Conservation (phyloP, 2,329 filamentous ascomycete species). For the Cadophora luteo-olivacea region DNA sequence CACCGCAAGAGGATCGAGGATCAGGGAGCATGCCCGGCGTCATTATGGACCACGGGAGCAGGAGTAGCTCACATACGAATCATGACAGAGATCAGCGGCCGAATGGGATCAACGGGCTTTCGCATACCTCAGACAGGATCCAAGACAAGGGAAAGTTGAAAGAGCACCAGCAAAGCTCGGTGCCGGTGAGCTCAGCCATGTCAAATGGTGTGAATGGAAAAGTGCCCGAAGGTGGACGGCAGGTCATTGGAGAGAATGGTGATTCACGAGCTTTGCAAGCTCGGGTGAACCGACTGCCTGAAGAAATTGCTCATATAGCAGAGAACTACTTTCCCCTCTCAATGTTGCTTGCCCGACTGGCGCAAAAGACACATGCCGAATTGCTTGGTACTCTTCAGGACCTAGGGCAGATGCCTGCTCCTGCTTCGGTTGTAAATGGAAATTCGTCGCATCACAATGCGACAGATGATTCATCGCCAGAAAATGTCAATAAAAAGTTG, state of each 20-base stretch:
- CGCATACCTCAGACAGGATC: conserved; percentile 46
- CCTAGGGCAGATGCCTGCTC: conserved; percentile 71
- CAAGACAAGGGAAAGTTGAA: conserved; percentile 43
- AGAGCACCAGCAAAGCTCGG: conserved; percentile 41
- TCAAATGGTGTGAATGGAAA: conserved; percentile 41
- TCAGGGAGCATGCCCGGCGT: conserved; percentile 57
- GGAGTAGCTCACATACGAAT: conserved; percentile 60
- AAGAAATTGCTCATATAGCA: conserved; percentile 74
- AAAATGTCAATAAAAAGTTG: conserved; percentile 79
- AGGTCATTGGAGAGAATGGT: conserved; percentile 30
- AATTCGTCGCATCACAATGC: conserved; percentile 50
- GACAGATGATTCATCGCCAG: conserved; percentile 62
- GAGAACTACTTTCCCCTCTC: conserved; percentile 79
- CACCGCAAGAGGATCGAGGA: conserved; percentile 33
- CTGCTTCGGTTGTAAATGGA: conserved; percentile 59
- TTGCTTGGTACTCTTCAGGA: conserved; percentile 73
- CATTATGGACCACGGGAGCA: conserved; percentile 62
- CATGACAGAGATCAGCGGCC: conserved; percentile 57
- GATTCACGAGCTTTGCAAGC: conserved; percentile 41
- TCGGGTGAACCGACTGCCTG: conserved; percentile 64
- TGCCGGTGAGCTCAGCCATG: conserved; percentile 39
- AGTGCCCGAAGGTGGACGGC: conserved; percentile 32
- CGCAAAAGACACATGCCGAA: conserved; percentile 83
- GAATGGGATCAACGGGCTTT: conserved; percentile 53
- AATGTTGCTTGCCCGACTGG: conserved; percentile 76